Evolutionary conservation across 768 basidiomycete species (phyloP).

Genomic region (Naematelia encephala): DNA sequence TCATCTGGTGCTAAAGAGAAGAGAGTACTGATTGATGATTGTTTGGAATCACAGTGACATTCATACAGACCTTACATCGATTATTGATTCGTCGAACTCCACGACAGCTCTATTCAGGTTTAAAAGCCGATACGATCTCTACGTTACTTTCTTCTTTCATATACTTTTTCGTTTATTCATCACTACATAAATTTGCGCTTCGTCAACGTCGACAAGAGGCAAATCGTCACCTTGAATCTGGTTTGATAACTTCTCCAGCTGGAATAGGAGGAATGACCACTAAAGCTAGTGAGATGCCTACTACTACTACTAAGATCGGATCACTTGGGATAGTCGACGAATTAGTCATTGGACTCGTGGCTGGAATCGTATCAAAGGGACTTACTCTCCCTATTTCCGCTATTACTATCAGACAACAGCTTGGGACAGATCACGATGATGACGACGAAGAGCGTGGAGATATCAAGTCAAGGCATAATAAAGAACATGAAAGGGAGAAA

Average conservation of each 20-base stretch:
- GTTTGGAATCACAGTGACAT: too few species aligned
- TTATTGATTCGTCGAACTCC: constrained; percentile 19
- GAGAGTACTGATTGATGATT: too few species aligned
- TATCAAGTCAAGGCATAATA: neutral
- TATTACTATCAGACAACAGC: constrained; percentile 35
- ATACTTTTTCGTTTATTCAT: constrained; percentile 38
- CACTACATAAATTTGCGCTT: constrained; percentile 20
- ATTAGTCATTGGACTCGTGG: constrained; percentile 30
- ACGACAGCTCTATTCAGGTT: constrained; percentile 27
- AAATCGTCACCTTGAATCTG: too few species aligned
- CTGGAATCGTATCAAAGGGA: constrained; percentile 35
- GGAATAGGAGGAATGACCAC: constrained; percentile 22
- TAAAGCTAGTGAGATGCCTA: constrained; percentile 16
- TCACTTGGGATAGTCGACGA: constrained; percentile 19
- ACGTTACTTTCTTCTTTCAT: constrained; percentile 38
- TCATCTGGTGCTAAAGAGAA: too few species aligned
- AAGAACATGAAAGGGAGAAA: constrained; percentile 1
- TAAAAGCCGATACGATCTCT: constrained; percentile 35
- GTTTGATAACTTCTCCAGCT: constrained; percentile 14
- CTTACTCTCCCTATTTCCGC: constrained; percentile 38
- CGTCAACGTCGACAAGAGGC: constrained; percentile 1
- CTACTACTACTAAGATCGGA: neutral
- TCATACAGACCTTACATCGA: constrained; percentile 27
- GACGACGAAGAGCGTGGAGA: constrained; percentile 10
- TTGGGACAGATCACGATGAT: constrained; percentile 14